Evolutionary conservation across 371 early-diverging fungal species (phyloP), one percentile per base, ranked within the genome.

Genomic region (Mortierella sp.): DNA sequence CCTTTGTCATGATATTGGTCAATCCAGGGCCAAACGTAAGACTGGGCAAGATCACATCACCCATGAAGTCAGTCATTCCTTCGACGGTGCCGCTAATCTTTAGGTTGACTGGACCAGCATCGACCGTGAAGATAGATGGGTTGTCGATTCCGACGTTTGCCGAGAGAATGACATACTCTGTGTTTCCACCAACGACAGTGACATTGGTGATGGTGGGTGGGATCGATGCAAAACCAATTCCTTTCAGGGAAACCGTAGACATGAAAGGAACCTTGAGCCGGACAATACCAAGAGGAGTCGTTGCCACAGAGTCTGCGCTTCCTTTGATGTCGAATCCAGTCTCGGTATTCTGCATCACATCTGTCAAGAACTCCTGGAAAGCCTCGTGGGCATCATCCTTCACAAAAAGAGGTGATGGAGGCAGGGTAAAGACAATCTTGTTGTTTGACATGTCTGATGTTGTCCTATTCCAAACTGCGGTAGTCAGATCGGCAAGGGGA

Each of bases 61-160:
- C 76, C 67, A 76, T 64, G 19, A 71, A 9, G 1, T 67, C 76
- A 19, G 56, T 56, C 68, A 68, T 65, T 37, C 89, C 89, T 9
- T 83, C 74, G 11, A 73, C 70, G 14, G 73, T 73, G n/a, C 71
- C 80, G n/a, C 81, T 63, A 74, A 89, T 80, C 19, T 69, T 63
- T 59, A 89, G 81, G 44, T 52, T 75, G 14, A 87, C 86, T 60
- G 86, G 83, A 52, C 86, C 85, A 29, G 82, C 80, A 21, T 81
- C 68, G 66, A 89, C 87, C 2, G 79, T 72, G 64, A 88, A 84
- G 59, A 81, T 83, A 1, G 89, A 85, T 14, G 89, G 89, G 60
- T 89, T 89, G 67, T 51, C 51, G 81, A 89, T 85, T 44, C 81
- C 73, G 23, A 83, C 82, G 47, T 79, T 80, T 60, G 84, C 85